Base-by-base conservation (phyloP, 805 yeast genomes). In the Metschnikowia continentalis region DNA sequence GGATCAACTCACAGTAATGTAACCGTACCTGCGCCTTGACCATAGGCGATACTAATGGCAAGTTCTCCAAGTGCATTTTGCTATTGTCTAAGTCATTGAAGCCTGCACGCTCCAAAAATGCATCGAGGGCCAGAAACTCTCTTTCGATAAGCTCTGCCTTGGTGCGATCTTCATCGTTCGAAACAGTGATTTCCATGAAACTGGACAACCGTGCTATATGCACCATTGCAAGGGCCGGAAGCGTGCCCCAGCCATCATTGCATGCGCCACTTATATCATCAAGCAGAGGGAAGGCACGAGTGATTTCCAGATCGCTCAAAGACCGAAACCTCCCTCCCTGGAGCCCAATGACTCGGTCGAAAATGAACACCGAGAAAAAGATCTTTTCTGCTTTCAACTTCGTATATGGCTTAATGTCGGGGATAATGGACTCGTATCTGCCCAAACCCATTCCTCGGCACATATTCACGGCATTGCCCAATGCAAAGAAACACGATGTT, bases 291-390 rank as follows among this genome's bases (percentile, higher is more conserved):
- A 58, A 70, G 2, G 49, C 57, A 3, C 72, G 58, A n/a, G 63
- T 60, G 20, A 74, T 62, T 46, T 75, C 79, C 13, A 62, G 63
- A 20, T 70, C 76, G 15, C 61, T 54, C 33, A 68, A 63, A 32
- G 66, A 69, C 61, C 65, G 67, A 43, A 69, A 66, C 42, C 81
- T 65, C 1, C 86, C 87, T 36, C 74, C 70, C 51, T 80, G 85
- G 39, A 81, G 64, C 5, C 79, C 80, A 52, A 80, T 62, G 14
- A 81, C 52, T 52, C 82, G 69, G 57, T 83, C 88, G 66, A 79
- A 67, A 1, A 79, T 72, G 56, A 75, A 83, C 5, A 77, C 78
- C 19, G 75, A 54, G 82, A 84, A 82, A 59, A 79, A 83, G 1
- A 82, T 72, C 45, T 85, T 67, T 56, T 69, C 69, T 1, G 80